A percentile compares a stretch with the other conserved stretches of the same genome.
These are phyloP conservation scores for Claviceps maximensis DNA, from an alignment of 2,329 filamentous ascomycete genomes.

Conservation along the genomic window DNA sequence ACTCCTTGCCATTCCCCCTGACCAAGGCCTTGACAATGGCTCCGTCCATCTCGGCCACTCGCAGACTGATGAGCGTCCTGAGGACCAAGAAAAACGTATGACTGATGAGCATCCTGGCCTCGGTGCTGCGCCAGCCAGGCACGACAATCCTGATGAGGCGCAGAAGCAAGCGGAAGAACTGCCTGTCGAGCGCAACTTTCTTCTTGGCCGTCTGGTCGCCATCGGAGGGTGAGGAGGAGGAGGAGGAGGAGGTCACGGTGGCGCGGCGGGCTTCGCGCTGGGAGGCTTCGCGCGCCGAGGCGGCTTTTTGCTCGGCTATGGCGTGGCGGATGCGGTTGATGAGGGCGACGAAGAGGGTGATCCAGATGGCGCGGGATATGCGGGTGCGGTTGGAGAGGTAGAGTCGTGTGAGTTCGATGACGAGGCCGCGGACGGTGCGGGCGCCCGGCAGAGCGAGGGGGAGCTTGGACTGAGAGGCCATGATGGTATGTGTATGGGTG, in stretches of 20 bases:
- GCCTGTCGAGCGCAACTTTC: constrained; percentile 85
- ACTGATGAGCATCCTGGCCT: constrained; percentile 71
- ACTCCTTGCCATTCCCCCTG: constrained; percentile 80
- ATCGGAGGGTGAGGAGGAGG: constrained; percentile 26
- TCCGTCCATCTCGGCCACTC: constrained; percentile 93
- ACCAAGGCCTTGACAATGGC: constrained; percentile 85
- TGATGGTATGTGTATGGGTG: constrained; percentile 19
- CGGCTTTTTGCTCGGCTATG: constrained; percentile 83
- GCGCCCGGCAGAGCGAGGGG: constrained; percentile 40
- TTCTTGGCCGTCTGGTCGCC: constrained; percentile 38
- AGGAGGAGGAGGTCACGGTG: constrained; percentile 33
- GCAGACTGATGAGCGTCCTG: constrained; percentile 82
- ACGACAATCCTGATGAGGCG: constrained; percentile 75
- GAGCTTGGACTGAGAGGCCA: constrained; percentile 68
- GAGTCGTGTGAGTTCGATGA: constrained; percentile 53
- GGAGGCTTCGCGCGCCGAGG: constrained; percentile 54
- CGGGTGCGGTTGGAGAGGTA: constrained; percentile 70
- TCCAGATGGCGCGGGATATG: constrained; percentile 73
- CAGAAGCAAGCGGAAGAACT: constrained; percentile 63
- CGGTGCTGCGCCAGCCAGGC: constrained; percentile 79
- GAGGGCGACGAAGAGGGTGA: constrained; percentile 68
- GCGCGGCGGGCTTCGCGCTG: constrained; percentile 33
- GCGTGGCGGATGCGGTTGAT: constrained; percentile 82
- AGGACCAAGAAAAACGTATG: constrained; percentile 89
- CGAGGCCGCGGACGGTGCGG: constrained; percentile 49